Base-by-base conservation (phyloP, 805 yeast species). In the Candida corydali region DNA sequence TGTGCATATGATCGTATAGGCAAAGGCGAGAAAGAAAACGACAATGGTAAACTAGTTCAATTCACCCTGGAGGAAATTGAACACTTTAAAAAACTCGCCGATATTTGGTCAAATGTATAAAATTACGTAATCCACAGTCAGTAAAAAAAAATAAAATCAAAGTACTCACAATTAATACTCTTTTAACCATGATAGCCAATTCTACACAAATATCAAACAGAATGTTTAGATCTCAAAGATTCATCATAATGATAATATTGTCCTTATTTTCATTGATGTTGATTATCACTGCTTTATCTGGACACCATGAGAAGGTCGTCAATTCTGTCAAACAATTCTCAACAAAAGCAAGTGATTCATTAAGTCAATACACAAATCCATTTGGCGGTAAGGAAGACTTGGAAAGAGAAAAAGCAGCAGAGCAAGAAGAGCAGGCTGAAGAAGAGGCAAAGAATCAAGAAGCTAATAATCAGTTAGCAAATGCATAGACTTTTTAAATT, bases 401-500 rank as follows among this genome's bases (percentile, higher is more conserved):
- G 18, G 33, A 32, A 31, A 32, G 17, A 12, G 36, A 36, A 22
- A 32, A 25, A 15, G 36, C 33, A 19, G 26, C 40, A 20, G 38
- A 32, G 15, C 22, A 32, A 32, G 36, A 40, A 29, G 25, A 41
- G n/a, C 16, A 26, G 16, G 37, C 37, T 29, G 30, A 26, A 11
- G 32, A 25, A 5, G 34, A 32, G 7, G 25, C 32, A 11, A 29
- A 25, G 17, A 20, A 28, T 27, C 5, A 34, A 34, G 26, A 31
- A 14, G 12, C 20, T 5, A 19, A 29, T 18, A 29, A 29, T 19
- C 32, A 29, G 20, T 12, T 29, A 12, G n/a, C n/a, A n/a, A n/a
- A n/a, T n/a, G n/a, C n/a, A n/a, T n/a, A n/a, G 26, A 22, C 14
- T 17, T 15, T 15, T 19, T 53, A 80, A 11, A 83, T 55, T 19